phyloP scores from a whole-genome alignment of 768 basidiomycete species.

The Naganishia friedmannii region DNA sequence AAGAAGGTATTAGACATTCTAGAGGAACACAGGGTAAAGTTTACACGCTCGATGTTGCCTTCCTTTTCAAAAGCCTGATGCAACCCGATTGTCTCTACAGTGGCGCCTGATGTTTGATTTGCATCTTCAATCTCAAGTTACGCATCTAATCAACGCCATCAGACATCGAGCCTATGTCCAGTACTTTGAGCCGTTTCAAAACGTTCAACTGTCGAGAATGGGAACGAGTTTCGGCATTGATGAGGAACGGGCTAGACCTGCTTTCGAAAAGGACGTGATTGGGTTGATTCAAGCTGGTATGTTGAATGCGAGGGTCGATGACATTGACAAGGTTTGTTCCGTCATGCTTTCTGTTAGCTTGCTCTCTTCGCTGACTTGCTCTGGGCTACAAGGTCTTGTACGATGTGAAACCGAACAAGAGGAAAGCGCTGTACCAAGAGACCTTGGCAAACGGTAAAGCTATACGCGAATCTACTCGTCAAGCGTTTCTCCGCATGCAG shows the following conservation, averaged over 20 bases:
- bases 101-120: slow-evolving; percentile 23
- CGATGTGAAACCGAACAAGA: slow-evolving; percentile 16
- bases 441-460: slow-evolving; percentile 17
- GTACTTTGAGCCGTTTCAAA: slow-evolving; percentile 30
- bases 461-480: slow-evolving; percentile 17
- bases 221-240: slow-evolving; percentile 24
- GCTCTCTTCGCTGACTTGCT: background rate
- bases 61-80: background rate
- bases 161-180: slow-evolving; percentile 28
- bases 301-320: slow-evolving; percentile 27
- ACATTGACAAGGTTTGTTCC: slow-evolving; percentile 25
- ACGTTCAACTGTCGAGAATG: slow-evolving; percentile 27
- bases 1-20: slow-evolving; percentile 16
- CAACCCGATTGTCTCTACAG: background rate
- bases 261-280: slow-evolving; percentile 12
- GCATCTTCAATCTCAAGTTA: slow-evolving; percentile 19
- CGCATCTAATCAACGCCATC: slow-evolving; percentile 8
- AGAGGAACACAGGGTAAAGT: slow-evolving; percentile 24
- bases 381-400: slow-evolving; percentile 18
- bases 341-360: background rate
- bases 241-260: background rate
- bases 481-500: slow-evolving; percentile 28
- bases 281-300: slow-evolving; percentile 20
- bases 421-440: slow-evolving; percentile 17
- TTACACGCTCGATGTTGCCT: background rate